Percentiles rank a stretch among this genome's conserved stretches.
Evolutionary conservation across 1,284 basidiomycete genomes (phyloP).

Genomic region (Ustilago bromivora): DNA sequence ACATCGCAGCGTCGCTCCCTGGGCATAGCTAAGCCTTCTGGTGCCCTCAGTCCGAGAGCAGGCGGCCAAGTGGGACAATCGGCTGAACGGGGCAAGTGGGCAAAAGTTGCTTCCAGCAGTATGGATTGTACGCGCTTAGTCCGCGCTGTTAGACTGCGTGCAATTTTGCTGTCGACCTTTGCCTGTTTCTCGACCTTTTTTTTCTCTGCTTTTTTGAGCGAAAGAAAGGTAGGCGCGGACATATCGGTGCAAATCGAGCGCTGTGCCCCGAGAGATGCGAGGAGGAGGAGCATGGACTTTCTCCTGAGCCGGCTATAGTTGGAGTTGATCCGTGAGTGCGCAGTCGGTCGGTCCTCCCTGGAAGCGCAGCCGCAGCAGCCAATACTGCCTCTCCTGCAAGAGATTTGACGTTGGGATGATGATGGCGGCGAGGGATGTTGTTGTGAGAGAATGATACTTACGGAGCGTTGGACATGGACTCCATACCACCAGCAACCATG

Average conservation of each 20-base stretch:
- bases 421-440: slow-evolving; percentile 8
- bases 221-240: slow-evolving; percentile 8
- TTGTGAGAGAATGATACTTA: slow-evolving; percentile 50
- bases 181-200: background rate
- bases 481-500: slow-evolving; percentile 72
- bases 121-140: slow-evolving; percentile 2
- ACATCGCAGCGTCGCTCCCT: background rate
- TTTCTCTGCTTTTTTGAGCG: background rate
- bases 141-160: slow-evolving; percentile 2
- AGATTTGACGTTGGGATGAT: background rate
- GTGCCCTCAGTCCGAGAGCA: background rate
- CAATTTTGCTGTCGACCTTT: background rate
- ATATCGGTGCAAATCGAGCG: slow-evolving; percentile 23
- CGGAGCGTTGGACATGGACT: slow-evolving; percentile 71
- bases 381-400: background rate
- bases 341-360: background rate
- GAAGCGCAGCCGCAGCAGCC: slow-evolving; percentile 3
- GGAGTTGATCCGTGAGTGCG: background rate
- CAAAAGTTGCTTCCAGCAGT: background rate
- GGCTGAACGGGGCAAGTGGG: background rate
- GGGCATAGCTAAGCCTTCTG: background rate
- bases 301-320: slow-evolving; percentile 6
- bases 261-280: slow-evolving; percentile 15
- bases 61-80: slow-evolving; percentile 1
- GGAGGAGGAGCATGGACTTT: slow-evolving; percentile 7